A percentile compares a stretch with the other conserved stretches of the same genome.
phyloP scores from a whole-genome alignment of 371 early-diverging fungal genomes.

The Mortierella sp. region DNA sequence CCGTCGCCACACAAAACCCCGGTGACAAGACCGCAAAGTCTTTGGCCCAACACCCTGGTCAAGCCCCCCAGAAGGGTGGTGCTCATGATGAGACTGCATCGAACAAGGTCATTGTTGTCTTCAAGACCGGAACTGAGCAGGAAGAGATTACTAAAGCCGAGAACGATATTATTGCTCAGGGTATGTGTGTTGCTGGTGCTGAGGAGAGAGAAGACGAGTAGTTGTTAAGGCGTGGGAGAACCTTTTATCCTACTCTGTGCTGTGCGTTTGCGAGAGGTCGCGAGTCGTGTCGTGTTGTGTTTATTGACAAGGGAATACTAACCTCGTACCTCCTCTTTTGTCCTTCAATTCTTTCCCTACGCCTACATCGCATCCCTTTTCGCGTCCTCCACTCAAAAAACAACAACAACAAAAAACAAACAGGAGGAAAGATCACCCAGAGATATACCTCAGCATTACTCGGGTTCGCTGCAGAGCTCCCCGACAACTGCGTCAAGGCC shows the following conservation, averaged over 20 bases:
- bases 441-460: constrained; percentile 32
- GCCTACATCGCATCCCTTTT: neutral
- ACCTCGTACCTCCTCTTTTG: neutral
- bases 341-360: too few species aligned
- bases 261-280: neutral
- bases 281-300: too few species aligned
- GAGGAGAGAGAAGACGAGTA: neutral
- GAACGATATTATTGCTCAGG: constrained; percentile 54
- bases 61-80: constrained; percentile 8
- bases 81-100: neutral
- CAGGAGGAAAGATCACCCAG: constrained; percentile 47
- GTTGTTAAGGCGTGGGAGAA: neutral
- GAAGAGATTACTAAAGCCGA: constrained; percentile 61
- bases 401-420: neutral
- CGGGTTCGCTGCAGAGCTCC: constrained; percentile 63
- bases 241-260: neutral
- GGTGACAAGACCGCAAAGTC: constrained; percentile 16
- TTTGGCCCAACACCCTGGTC: constrained; percentile 13
- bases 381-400: neutral
- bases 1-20: constrained; percentile 19
- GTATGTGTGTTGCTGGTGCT: constrained; percentile 22
- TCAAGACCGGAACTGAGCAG: constrained; percentile 60
- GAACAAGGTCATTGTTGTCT: constrained; percentile 40
- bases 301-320: too few species aligned
- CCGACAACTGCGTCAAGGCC: constrained; percentile 56